phyloP scores from a whole-genome alignment of 2,329 filamentous ascomycete species.

The Corniculantispora saksenae region DNA sequence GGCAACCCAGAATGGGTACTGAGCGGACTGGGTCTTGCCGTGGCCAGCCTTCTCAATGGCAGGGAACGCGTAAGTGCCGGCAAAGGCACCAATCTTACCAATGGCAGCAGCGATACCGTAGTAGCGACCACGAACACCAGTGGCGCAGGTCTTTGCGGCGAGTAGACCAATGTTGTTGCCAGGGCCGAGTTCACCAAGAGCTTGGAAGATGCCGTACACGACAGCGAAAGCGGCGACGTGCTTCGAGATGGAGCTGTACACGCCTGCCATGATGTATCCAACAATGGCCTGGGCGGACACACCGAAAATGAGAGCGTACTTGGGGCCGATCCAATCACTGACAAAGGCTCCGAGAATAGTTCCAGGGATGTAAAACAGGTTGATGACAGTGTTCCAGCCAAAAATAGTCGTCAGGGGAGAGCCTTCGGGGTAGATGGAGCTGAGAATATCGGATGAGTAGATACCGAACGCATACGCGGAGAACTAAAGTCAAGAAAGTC shows the following conservation, averaged over 20 bases:
- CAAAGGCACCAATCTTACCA: conserved; percentile 80
- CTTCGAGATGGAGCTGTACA: conserved; percentile 69
- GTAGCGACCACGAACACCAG: conserved; percentile 77
- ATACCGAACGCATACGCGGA: conserved; percentile 83
- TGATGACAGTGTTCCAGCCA: conserved; percentile 87
- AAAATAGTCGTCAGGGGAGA: conserved; percentile 74
- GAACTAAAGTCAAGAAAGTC: conserved; percentile 51
- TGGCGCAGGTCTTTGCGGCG: conserved; percentile 85
- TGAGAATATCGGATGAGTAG: conserved; percentile 76
- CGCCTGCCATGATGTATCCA: conserved; percentile 86
- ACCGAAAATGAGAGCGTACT: conserved; percentile 69
- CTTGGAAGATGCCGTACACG: conserved; percentile 40
- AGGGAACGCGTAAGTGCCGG: conserved; percentile 81
- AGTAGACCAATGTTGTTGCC: conserved; percentile 90
- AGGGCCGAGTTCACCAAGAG: conserved; percentile 63
- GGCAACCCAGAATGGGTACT: conserved; percentile 90
- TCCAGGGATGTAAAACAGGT: conserved; percentile 85
- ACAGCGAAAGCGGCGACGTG: conserved; percentile 40
- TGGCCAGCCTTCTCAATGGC: conserved; percentile 66
- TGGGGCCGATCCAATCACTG: conserved; percentile 77
- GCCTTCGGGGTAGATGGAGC: conserved; percentile 59
- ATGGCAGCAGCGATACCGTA: conserved; percentile 71
- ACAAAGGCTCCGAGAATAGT: conserved; percentile 75
- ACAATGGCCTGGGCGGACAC: conserved; percentile 73
- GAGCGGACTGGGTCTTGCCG: conserved; percentile 59